Percentiles rank a stretch among this genome's conserved stretches.
These are phyloP conservation scores for Kwoniella botswanensis DNA, from an alignment of 768 basidiomycete genomes.

Conservation along the genomic window DNA sequence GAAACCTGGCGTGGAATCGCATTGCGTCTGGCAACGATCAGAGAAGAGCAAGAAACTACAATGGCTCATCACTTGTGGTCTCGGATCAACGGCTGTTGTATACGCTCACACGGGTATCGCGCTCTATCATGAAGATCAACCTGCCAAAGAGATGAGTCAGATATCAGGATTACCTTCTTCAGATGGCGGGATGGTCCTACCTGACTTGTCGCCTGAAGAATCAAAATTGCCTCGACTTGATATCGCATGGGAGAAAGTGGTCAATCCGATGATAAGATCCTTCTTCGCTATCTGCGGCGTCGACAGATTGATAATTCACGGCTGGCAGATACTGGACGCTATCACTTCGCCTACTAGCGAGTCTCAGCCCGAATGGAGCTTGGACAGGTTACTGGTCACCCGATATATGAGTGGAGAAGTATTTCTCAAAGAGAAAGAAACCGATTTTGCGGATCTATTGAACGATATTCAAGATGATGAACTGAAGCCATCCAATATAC, in stretches of 20 bases:
- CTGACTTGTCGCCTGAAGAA: constrained; percentile 28
- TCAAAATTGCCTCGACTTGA: constrained; percentile 32
- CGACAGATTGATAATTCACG: constrained; percentile 43
- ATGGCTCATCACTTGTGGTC: constrained; percentile 47
- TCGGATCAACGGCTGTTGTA: constrained; percentile 31
- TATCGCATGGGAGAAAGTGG: constrained; percentile 59
- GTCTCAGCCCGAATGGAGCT: constrained; percentile 23
- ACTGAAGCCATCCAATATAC: constrained; percentile 39
- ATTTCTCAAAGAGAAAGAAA: constrained; percentile 32
- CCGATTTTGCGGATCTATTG: constrained; percentile 28
- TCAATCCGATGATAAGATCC: constrained; percentile 67
- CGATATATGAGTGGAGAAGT: constrained; percentile 45
- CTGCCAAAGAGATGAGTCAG: constrained; percentile 34
- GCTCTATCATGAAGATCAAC: constrained; percentile 40
- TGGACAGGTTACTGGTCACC: constrained; percentile 42
- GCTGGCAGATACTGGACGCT: constrained; percentile 48
- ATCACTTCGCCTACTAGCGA: constrained; percentile 31
- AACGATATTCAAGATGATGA: constrained; percentile 33
- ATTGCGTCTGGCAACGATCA: constrained; percentile 35
- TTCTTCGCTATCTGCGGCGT: constrained; percentile 57
- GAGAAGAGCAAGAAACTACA: constrained; percentile 39
- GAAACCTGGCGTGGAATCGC: background rate
- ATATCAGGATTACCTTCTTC: constrained; percentile 39
- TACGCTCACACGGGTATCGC: constrained; percentile 50
- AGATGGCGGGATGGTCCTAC: constrained; percentile 26